Base-by-base conservation (phyloP, 2,329 filamentous ascomycete species). In the Xylaria sp. region DNA sequence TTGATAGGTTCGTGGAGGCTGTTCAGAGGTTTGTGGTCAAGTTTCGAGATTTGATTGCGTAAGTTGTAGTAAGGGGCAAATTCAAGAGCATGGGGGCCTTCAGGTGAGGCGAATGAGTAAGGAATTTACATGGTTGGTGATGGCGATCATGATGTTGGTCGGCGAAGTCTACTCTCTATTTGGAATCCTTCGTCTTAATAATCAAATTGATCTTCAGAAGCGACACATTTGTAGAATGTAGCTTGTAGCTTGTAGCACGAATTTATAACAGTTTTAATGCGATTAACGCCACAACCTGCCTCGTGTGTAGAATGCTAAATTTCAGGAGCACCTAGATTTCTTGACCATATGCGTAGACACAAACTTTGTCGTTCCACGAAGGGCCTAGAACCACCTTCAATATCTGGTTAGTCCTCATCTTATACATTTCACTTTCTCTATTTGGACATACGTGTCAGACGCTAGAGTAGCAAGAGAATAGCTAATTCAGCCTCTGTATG, bases 1-100 rank as follows among this genome's bases (percentile, higher is more conserved):
- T 83, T 36, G 79, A 83, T 61, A 74, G 77, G 31, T 83, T 85
- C 70, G 80, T 83, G 0, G 65, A 68, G 1, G 77, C 75, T 44
- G 81, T 83, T 3, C 54, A 70, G 42, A 72, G 53, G 1, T 84
- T 84, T 72, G 36, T 82, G 40, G 38, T 60, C 20, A 67, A 23
- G 60, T 66, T 69, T 31, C 49, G 46, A 20, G 66, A 65, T 3
- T 59, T 64, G 59, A 54, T 70, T 31, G 57, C 13, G 31, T 36
- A 17, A 26, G 17, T 23, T 31, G 42, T 26, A 36, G 46, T 49
- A 42, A n/a, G 40, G 17, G 31, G 38, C 13, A n/a, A 20, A n/a
- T 17, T 36, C 11, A 20, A 11, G 48, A 54, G 17, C 4, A 33
- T 33, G 13, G 49, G 13, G 49, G 17, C 3, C 3, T 56, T 36